These are phyloP conservation scores for Lasiosphaeriaceae sp. DNA, from an alignment of 495 filamentous ascomycete genomes.

Conservation along the genomic window DNA sequence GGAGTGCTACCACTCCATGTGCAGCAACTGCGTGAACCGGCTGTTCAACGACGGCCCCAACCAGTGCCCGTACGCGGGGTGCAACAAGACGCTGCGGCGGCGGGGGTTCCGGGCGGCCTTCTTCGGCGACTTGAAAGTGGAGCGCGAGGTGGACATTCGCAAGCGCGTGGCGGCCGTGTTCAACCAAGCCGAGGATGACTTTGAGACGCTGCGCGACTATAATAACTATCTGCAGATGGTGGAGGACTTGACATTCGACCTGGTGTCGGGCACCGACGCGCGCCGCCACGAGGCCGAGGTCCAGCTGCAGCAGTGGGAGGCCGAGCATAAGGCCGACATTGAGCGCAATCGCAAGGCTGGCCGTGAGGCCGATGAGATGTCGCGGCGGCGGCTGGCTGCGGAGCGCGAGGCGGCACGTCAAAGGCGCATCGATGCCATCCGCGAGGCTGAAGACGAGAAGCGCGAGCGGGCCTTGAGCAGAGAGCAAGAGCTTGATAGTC, in stretches of 20 bases:
- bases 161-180: constrained; percentile 75
- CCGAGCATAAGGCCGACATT: constrained; percentile 64
- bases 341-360: constrained; percentile 67
- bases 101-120: constrained; percentile 79
- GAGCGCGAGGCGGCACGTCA: constrained; percentile 54
- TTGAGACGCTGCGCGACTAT: constrained; percentile 71
- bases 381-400: constrained; percentile 32
- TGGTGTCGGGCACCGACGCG: constrained; percentile 68
- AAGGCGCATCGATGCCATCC: constrained; percentile 55
- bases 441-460: constrained; percentile 52
- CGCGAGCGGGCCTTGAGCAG: constrained; percentile 46
- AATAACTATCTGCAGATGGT: constrained; percentile 95
- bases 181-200: constrained; percentile 88
- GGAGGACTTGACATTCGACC: constrained; percentile 83
- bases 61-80: constrained; percentile 84
- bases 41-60: constrained; percentile 89
- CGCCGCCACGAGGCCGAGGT: constrained; percentile 59
- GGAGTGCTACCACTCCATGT: constrained; percentile 99
- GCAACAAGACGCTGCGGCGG: constrained; percentile 78
- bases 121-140: constrained; percentile 84
- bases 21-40: constrained; percentile 86
- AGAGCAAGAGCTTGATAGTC: constrained; percentile 47
- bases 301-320: constrained; percentile 61
- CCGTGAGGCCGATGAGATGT: constrained; percentile 52
- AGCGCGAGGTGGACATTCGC: constrained; percentile 92